phyloP scores from a whole-genome alignment of 345 rosid species.

The Populus tremula region DNA sequence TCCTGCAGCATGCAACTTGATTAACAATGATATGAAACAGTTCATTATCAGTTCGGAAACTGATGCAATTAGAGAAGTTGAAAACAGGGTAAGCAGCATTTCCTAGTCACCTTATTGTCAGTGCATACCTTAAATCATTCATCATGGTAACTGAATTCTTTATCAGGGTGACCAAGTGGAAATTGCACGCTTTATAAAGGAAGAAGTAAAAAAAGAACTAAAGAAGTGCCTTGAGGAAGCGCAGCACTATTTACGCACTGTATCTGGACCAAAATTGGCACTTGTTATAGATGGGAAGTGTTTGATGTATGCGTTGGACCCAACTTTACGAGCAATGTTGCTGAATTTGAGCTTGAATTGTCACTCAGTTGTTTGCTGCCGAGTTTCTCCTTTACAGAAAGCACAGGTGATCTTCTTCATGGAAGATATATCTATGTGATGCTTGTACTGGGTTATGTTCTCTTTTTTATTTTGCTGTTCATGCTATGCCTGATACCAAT shows the following conservation, averaged over 20 bases:
- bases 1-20: conserved; percentile 91
- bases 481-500: background rate
- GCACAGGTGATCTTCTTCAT: conserved; percentile 68
- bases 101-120: conserved; percentile 3
- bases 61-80: conserved; percentile 79
- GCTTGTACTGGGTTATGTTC: background rate
- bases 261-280: conserved; percentile 74
- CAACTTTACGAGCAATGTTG: conserved; percentile 70
- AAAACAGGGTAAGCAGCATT: conserved; percentile 66
- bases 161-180: conserved; percentile 92
- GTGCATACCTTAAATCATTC: background rate
- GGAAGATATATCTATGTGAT: conserved; percentile 12
- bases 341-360: conserved; percentile 96
- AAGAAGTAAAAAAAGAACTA: conserved; percentile 76
- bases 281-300: conserved; percentile 97
- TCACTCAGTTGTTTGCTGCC: conserved; percentile 94
- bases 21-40: conserved; percentile 93
- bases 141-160: conserved; percentile 9
- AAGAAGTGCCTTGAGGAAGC: conserved; percentile 83
- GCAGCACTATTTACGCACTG: conserved; percentile 49
- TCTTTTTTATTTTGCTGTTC: background rate
- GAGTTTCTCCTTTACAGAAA: conserved; percentile 98
- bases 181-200: conserved; percentile 79
- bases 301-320: conserved; percentile 93
- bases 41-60: conserved; percentile 93